These are phyloP conservation scores for Diaporthe helianthi DNA, from an alignment of 2,329 filamentous ascomycete genomes.

Conservation along the genomic window DNA sequence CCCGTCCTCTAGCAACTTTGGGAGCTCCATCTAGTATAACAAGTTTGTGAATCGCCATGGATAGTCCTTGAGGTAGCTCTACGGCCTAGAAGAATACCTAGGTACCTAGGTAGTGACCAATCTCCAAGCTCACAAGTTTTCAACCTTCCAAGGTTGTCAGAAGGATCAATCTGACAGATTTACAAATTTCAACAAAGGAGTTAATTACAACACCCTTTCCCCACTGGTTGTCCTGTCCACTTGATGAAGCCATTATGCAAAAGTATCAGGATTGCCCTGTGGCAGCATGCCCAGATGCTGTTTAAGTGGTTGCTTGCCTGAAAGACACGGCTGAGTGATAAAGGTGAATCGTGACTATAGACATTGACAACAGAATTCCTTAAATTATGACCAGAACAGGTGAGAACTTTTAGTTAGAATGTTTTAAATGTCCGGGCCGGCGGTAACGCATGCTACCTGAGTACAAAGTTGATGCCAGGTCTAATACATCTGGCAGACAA, in stretches of 20 bases:
- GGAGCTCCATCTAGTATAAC: conserved; percentile 67
- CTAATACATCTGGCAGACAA: conserved; percentile 12
- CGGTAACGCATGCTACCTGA: background rate
- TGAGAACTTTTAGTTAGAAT: too few relatives aligned
- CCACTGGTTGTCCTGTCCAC: background rate
- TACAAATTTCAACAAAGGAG: conserved; percentile 38
- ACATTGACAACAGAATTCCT: background rate
- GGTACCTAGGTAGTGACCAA: conserved; percentile 58
- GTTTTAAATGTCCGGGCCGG: background rate
- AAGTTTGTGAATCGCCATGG: conserved; percentile 67
- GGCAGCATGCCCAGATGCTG: too few relatives aligned
- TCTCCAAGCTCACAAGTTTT: conserved; percentile 39
- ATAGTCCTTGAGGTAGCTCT: conserved; percentile 70
- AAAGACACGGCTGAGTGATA: background rate
- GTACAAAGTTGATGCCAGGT: background rate
- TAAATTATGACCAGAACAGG: background rate
- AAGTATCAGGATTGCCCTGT: too few relatives aligned
- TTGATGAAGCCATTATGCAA: conserved; percentile 15
- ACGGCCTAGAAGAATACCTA: conserved; percentile 53
- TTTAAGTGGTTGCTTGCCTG: background rate
- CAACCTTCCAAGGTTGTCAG: background rate
- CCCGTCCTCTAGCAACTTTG: conserved; percentile 64
- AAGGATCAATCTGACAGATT: background rate
- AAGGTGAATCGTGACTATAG: background rate
- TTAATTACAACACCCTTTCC: conserved; percentile 23